A percentile compares a stretch with the other conserved stretches of the same genome.
Conservation (phyloP, 1,139 yeast species). For the Torulaspora pretoriensis region DNA sequence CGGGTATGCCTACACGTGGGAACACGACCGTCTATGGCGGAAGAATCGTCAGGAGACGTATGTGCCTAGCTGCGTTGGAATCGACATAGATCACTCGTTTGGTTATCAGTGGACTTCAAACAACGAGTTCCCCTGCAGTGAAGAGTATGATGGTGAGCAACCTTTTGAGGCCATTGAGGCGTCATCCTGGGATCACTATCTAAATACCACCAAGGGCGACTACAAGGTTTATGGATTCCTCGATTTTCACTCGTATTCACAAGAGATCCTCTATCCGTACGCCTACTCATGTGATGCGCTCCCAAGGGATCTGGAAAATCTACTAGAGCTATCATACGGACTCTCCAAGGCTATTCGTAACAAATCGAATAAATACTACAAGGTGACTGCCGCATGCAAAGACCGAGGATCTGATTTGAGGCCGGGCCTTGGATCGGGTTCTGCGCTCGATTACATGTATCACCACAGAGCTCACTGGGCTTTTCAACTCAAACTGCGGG, state of each 20-base stretch:
- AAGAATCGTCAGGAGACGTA: constrained; percentile 79
- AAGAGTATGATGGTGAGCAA: constrained; percentile 71
- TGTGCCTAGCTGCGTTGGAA: constrained; percentile 66
- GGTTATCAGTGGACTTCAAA: constrained; percentile 68
- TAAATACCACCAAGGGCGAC: constrained; percentile 54
- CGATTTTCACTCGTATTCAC: constrained; percentile 82
- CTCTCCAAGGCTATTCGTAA: constrained; percentile 66
- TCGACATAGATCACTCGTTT: constrained; percentile 84
- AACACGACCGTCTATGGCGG: constrained; percentile 76
- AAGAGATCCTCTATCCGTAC: constrained; percentile 77
- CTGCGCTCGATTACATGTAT: constrained; percentile 80
- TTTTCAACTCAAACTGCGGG: constrained; percentile 75
- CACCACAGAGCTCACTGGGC: constrained; percentile 82
- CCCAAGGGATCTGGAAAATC: constrained; percentile 77
- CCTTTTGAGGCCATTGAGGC: constrained; percentile 80
- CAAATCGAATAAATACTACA: constrained; percentile 57
- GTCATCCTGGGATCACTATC: constrained; percentile 55
- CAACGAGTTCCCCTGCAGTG: constrained; percentile 68
- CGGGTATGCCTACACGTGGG: constrained; percentile 85
- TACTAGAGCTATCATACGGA: constrained; percentile 78
- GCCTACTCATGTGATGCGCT: constrained; percentile 69
- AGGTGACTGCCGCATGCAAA: constrained; percentile 72
- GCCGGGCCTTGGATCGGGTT: constrained; percentile 77
- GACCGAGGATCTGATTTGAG: constrained; percentile 64
- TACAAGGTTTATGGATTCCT: constrained; percentile 70